Conservation (phyloP, 2,329 filamentous ascomycete species). For the Aspergillus ochraceus region DNA sequence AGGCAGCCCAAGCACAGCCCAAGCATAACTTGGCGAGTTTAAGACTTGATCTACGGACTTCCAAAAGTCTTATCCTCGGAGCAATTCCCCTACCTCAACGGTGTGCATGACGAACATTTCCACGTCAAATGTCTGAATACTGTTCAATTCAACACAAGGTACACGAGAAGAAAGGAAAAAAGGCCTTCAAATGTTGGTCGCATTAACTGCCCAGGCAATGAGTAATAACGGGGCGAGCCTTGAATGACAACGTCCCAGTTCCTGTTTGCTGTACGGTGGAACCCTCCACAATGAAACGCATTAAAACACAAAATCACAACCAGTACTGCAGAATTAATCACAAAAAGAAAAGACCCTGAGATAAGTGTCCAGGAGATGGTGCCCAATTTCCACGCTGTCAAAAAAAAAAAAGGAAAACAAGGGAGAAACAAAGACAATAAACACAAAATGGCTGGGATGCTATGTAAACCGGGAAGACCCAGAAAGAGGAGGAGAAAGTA, state of each 20-base stretch:
- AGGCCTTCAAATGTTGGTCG: not conserved
- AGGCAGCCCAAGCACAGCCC: too few species aligned
- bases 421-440: conserved; percentile 17
- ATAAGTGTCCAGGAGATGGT: conserved; percentile 30
- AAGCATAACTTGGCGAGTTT: too few species aligned
- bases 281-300: conserved; percentile 7
- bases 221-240: not conserved
- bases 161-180: not conserved
- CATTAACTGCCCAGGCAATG: not conserved
- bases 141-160: not conserved
- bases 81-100: too few species aligned
- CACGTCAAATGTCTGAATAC: not conserved
- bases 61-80: too few species aligned
- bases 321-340: conserved; percentile 12
- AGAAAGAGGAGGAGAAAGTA: not conserved
- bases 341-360: conserved; percentile 23
- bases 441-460: conserved; percentile 29
- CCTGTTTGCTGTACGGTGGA: conserved; percentile 7
- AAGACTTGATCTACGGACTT: too few species aligned
- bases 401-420: conserved; percentile 28
- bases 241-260: not conserved
- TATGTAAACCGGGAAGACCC: conserved; percentile 14
- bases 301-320: conserved; percentile 8
- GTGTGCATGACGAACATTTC: not conserved
- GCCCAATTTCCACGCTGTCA: conserved; percentile 24